Evolutionary conservation across 495 filamentous ascomycete genomes (phyloP), one percentile per base, ranked within the genome.

Genomic region (Aspergillus homomorphus): DNA sequence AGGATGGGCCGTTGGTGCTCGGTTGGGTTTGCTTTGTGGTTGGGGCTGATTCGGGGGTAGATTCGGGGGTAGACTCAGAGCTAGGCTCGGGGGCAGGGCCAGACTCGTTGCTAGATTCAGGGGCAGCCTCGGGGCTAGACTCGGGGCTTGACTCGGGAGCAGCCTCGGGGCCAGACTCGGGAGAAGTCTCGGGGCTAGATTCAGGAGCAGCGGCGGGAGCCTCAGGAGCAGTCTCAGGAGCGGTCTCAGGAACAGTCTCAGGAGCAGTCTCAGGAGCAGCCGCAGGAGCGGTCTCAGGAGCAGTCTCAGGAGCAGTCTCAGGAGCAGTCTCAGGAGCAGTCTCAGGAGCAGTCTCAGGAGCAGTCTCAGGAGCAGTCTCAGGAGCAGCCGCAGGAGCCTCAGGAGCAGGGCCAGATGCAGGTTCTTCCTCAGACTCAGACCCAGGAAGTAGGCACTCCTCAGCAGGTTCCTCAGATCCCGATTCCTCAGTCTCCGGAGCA

Each of bases 401-500:
- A 16, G 42, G 41, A n/a, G 43, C 60, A 45, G 51, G 60, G 23
- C 33, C 45, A 20, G 49, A 43, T 23, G 19, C 38, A 24, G 28
- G 28, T 22, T 33, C 59, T 49, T 20, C 26, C 18, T 28, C 12
- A 46, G 26, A 33, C 20, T 52, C 53, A 23, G 42, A 50, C 38
- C 49, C 50, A 42, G 51, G 44, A n/a, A n/a, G n/a, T n/a, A n/a
- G n/a, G n/a, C n/a, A n/a, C n/a, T n/a, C n/a, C n/a, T n/a, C n/a
- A n/a, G n/a, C n/a, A n/a, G n/a, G n/a, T n/a, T n/a, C n/a, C n/a
- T n/a, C n/a, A n/a, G n/a, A n/a, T n/a, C n/a, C n/a, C n/a, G n/a
- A n/a, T n/a, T n/a, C n/a, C 24, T 55, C 38, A n/a, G 51, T 28
- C 45, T 55, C 45, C 10, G 51, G 46, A 38, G 52, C 45, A 1